Base-by-base conservation (phyloP, 768 basidiomycete genomes). In the Amanita inopinata region DNA sequence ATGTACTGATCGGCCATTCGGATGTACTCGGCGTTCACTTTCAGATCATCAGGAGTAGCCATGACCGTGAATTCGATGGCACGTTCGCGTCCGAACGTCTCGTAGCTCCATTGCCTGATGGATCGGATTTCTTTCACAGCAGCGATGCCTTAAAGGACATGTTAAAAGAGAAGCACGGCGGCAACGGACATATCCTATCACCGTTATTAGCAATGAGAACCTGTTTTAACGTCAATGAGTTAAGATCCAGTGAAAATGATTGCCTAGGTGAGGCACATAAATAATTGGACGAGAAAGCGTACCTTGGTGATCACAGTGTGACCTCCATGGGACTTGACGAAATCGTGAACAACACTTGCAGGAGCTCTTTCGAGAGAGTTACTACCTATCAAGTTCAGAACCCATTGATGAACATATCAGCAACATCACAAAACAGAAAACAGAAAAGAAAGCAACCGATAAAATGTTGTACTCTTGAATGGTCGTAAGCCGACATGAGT, bases 261-360 rank as follows among this genome's bases (percentile, higher is more conserved):
- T n/a, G n/a, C n/a, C n/a, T n/a, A n/a, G n/a, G n/a, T n/a, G n/a
- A n/a, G n/a, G n/a, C 42, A 42, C 34, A 15, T 41, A 35, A 22
- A 20, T 10, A 14, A 45, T 45, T 40, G 40, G 14, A n/a, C 5
- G 34, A 31, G 23, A 28, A 33, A 31, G 36, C 73, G 49, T 53
- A 93, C 96, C 70, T 98, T 98, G 46, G 91, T 96, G 65, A 99
- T 97, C 47, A 98, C 93, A 14, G 96, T 94, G 63, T 99, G 96
- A 45, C 96, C 96, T 7, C 93, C 92, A 59, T 93, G 70, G 37
- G 68, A 65, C 58, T 84, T 82, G 25, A 98, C 93, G 62, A 94
- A 99, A 66, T 97, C 92, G 49, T 79, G 71, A 31, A 99, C 80
- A 47, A 71, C 74, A 41, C 87, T 77, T 19, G 81, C 69, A 19